These are phyloP conservation scores for Vitis hybrid DNA, from an alignment of 177 flowering plant genomes.

Conservation along the genomic window DNA sequence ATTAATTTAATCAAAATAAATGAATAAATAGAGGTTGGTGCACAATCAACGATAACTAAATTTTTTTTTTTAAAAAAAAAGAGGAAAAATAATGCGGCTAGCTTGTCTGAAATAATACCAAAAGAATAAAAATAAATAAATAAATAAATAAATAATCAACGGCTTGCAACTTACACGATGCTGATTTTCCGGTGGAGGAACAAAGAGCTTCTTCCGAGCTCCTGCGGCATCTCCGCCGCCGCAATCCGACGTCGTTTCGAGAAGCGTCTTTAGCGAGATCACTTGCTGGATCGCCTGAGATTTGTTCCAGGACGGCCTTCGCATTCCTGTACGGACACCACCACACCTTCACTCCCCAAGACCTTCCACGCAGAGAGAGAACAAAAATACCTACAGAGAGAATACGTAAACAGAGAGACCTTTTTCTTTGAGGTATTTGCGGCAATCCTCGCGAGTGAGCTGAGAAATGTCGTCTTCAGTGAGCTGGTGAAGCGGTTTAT, in stretches of 20 bases:
- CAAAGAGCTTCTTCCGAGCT: constrained; percentile 23
- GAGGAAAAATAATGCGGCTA: not conserved
- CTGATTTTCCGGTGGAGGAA: constrained; percentile 25
- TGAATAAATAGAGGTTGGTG: not conserved
- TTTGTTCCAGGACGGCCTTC: constrained; percentile 99
- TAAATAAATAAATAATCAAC: no score
- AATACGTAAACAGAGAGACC: constrained; percentile 37
- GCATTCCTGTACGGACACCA: constrained; percentile 67
- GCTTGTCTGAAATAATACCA: not conserved
- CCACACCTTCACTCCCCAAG: no score
- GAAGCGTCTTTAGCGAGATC: constrained; percentile 74
- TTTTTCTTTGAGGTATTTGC: constrained; percentile 89
- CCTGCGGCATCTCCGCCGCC: constrained; percentile 17
- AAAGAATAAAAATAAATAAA: not conserved
- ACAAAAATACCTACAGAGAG: no score
- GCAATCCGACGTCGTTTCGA: constrained; percentile 53
- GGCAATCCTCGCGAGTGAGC: constrained; percentile 99
- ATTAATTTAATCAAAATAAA: no score
- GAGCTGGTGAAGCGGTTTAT: constrained; percentile 78
- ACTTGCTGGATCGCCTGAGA: constrained; percentile 99
- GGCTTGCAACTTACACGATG: constrained; percentile 25
- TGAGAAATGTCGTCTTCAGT: constrained; percentile 98
- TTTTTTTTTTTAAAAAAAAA: not conserved
- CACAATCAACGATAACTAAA: not conserved
- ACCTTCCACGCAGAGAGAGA: no score